Percentiles rank a stretch among this genome's conserved stretches.
Evolutionary conservation across 2,329 filamentous ascomycete species (phyloP).

Genomic region (Cladosporium sp.): DNA sequence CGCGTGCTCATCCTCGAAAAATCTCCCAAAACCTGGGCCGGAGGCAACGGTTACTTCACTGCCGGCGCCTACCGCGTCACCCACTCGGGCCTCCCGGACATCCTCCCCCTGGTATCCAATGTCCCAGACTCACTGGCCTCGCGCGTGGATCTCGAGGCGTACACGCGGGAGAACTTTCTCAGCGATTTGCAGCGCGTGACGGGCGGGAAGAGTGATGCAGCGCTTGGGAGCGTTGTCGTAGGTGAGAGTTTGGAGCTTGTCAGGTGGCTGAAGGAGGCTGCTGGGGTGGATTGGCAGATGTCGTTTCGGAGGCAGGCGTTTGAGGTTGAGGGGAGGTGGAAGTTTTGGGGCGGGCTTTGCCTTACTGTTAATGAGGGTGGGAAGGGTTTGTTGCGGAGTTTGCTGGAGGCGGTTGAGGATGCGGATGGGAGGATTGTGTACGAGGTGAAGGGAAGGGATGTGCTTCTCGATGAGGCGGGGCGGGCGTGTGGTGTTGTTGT

Average conservation of each 20-base stretch:
- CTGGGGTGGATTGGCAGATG: conserved; percentile 38
- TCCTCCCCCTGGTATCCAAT: conserved; percentile 60
- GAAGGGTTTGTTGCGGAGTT: conserved; percentile 52
- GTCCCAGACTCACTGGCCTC: conserved; percentile 42
- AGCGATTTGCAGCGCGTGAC: conserved; percentile 56
- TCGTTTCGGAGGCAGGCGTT: conserved; percentile 64
- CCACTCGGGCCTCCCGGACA: conserved; percentile 51
- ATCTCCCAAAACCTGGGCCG: conserved; percentile 54
- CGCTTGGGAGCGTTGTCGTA: conserved; percentile 47
- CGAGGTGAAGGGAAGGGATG: conserved; percentile 41
- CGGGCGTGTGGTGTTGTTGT: conserved; percentile 32
- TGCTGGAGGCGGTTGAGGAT: conserved; percentile 40
- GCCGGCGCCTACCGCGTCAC: conserved; percentile 59
- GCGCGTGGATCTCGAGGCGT: conserved; percentile 55
- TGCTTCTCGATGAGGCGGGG: conserved; percentile 34
- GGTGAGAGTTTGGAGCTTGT: conserved; percentile 25
- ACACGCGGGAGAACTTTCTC: conserved; percentile 51
- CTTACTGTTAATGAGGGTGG: conserved; percentile 57
- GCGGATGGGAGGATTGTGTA: conserved; percentile 45
- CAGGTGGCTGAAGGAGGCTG: conserved; percentile 26
- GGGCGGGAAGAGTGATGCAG: conserved; percentile 47
- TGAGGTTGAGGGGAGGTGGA: conserved; percentile 54
- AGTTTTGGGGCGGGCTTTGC: conserved; percentile 64
- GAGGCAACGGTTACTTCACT: conserved; percentile 62
- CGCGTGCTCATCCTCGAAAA: conserved; percentile 56